phyloP scores from a whole-genome alignment of 352 stramenopile genomes.

The Pythium dissotocum region DNA sequence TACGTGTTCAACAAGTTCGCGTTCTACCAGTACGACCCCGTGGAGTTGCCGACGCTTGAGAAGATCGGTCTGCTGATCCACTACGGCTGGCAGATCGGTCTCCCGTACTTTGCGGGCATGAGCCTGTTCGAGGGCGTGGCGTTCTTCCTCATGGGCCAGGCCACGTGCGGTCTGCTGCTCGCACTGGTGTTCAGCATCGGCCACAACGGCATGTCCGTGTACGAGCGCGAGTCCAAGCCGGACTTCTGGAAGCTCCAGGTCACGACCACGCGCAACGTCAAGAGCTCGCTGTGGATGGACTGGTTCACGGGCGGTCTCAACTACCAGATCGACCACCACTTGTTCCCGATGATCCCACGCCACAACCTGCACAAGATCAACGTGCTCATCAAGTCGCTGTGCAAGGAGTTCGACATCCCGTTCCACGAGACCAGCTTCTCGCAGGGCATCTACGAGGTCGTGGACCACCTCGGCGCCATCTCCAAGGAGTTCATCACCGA shows the following conservation, averaged over 20 bases:
- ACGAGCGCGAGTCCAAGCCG: constrained; percentile 93
- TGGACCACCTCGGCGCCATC: constrained; percentile 92
- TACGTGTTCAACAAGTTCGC: constrained; percentile 92
- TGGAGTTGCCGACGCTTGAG: constrained; percentile 87
- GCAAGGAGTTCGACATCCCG: constrained; percentile 95
- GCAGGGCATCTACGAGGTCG: constrained; percentile 93
- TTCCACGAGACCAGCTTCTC: constrained; percentile 97
- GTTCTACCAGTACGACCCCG: constrained; percentile 79
- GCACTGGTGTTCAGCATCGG: constrained; percentile 96
- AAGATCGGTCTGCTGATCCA: constrained; percentile 81
- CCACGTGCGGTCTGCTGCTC: constrained; percentile 93
- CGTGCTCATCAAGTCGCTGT: constrained; percentile 95
- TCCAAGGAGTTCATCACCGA: constrained; percentile 95
- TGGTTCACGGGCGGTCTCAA: constrained; percentile 98
- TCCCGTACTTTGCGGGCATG: constrained; percentile 70
- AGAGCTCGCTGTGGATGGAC: constrained; percentile 92
- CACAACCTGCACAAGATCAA: constrained; percentile 95
- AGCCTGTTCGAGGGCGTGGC: constrained; percentile 62
- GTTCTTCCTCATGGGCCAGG: constrained; percentile 87
- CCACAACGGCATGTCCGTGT: constrained; percentile 98
- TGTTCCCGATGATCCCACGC: constrained; percentile 97
- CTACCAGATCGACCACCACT: constrained; percentile 99
- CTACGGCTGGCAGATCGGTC: constrained; percentile 92
- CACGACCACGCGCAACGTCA: constrained; percentile 97
- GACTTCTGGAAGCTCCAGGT: constrained; percentile 99